Evolutionary conservation across 768 basidiomycete genomes (phyloP), one percentile per base, ranked within the genome.

Genomic region (Leccinum uliginosum): DNA sequence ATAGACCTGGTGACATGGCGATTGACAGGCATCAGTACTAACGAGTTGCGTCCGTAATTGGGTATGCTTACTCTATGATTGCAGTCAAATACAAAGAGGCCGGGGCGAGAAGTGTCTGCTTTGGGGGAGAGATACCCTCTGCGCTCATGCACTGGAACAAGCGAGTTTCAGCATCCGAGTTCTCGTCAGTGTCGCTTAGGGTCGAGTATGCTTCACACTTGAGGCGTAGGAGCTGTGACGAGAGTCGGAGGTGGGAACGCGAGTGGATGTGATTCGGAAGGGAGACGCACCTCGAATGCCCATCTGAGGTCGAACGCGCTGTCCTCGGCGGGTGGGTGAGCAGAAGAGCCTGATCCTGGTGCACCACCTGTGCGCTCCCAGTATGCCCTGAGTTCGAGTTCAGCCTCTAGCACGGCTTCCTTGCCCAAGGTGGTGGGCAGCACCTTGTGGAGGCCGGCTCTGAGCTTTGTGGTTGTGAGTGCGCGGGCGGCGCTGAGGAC

Each of bases 191-290:
- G 67, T 93, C 88, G 64, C 89, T 90, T 56, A 92, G 78, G 1
- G 89, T 89, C 19, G 90, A 92, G 71, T 93, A 92, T 1, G 89
- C 88, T 71, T 91, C 90, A 67, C 93, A 91, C 73, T 93, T 95
- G 66, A 93, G 78, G 51, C 85, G 84, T 62, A 92, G 78, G 30
- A 93, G 78, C 89, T 91, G 63, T 24, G 45, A 44, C 17, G 34
- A 35, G 47, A 2, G 34, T n/a, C n/a, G n/a, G 64, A 65, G 51
- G 54, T 46, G n/a, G 51, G 50, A 59, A 48, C 7, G n/a, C 49
- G n/a, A 47, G 19, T 24, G 30, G 34, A 26, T 6, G 32, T 34
- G 34, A 32, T 46, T 30, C 30, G 54, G 50, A 57, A 40, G 51
- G 14, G 4, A 58, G 44, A 14, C 58, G 53, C 66, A 91, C 91